Evolutionary conservation across 495 filamentous ascomycete genomes (phyloP).

Genomic region (Trypethelium eluteriae): DNA sequence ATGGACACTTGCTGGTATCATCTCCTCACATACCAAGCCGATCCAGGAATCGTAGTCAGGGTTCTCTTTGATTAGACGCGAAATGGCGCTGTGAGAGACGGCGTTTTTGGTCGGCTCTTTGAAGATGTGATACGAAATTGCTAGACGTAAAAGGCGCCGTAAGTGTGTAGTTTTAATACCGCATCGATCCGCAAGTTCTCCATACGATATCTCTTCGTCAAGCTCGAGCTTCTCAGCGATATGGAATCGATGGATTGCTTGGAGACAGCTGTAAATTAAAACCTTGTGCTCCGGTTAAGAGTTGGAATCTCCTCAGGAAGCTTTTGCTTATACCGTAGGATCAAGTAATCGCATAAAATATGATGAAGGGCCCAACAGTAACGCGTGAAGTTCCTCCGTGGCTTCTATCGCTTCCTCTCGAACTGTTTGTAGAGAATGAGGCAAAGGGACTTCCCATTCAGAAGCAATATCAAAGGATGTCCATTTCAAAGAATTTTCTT

Average conservation of each 20-base stretch:
- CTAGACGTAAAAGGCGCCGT: neutral
- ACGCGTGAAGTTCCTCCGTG: neutral
- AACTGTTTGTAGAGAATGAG: neutral
- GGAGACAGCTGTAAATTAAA: neutral
- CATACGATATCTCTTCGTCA: neutral
- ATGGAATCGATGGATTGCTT: neutral
- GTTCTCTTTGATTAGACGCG: constrained; percentile 3
- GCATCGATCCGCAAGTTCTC: constrained; percentile 4
- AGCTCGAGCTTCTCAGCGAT: constrained; percentile 3
- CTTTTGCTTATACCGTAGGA: neutral
- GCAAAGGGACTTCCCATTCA: neutral
- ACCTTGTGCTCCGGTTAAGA: neutral
- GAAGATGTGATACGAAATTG: neutral
- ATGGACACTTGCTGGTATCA: constrained; percentile 2
- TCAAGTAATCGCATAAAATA: constrained; percentile 1
- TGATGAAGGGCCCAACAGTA: neutral
- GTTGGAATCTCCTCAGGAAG: neutral
- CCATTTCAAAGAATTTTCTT: neutral
- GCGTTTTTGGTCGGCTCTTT: neutral
- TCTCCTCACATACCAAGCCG: constrained; percentile 4
- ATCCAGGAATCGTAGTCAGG: neutral
- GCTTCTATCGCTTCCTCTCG: constrained; percentile 3
- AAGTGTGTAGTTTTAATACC: neutral
- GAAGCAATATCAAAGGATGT: constrained; percentile 3
- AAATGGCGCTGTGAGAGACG: neutral